Conservation (phyloP, 2,329 filamentous ascomycete genomes). For the Talaromyces marneffei region DNA sequence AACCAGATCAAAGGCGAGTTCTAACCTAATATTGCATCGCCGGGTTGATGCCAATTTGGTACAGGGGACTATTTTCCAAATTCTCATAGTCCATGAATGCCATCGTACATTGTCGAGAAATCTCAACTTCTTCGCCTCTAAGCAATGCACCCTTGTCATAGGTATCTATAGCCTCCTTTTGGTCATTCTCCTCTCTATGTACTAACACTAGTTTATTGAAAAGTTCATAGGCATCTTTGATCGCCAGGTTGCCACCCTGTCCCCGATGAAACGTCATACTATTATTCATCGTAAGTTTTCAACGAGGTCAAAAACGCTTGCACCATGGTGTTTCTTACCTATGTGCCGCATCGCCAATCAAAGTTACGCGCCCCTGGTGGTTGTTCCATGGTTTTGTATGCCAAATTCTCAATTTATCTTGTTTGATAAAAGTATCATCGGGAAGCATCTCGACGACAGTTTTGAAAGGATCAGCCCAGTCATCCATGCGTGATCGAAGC, state of each 20-base stretch:
- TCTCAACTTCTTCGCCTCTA: conserved; percentile 9
- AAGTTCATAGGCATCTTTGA: conserved; percentile 10
- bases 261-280: conserved; percentile 12
- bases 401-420: conserved; percentile 8
- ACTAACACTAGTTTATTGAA: background rate
- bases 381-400: conserved; percentile 9
- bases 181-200: background rate
- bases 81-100: conserved; percentile 9
- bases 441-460: conserved; percentile 1
- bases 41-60: conserved; percentile 3
- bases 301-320: background rate
- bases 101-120: conserved; percentile 6
- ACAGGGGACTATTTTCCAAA: conserved; percentile 1
- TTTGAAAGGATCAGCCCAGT: conserved; percentile 9
- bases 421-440: conserved; percentile 2
- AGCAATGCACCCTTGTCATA: conserved; percentile 9
- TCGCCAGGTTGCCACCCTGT: conserved; percentile 10
- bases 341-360: conserved; percentile 9
- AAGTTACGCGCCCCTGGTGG: conserved; percentile 1
- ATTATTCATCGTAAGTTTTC: background rate
- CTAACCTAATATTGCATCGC: background rate
- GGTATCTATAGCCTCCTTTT: background rate
- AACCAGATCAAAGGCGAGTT: background rate
- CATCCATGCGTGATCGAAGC: conserved; percentile 4
- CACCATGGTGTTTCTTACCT: background rate